Conservation (phyloP, 805 yeast species). For the Myxozyma mucilagina region DNA sequence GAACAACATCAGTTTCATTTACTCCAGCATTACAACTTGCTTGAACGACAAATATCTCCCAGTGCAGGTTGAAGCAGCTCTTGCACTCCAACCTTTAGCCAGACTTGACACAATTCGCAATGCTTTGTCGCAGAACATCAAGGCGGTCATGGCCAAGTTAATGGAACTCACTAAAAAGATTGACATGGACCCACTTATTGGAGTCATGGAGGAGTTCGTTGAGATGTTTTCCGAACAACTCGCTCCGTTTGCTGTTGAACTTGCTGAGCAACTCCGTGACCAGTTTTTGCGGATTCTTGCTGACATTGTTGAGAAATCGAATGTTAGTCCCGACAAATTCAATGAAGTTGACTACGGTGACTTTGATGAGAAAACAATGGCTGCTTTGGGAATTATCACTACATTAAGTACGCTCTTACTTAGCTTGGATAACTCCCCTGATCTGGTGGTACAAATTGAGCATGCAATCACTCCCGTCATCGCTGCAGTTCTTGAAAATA, state of each 20-base stretch:
- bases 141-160: slow-evolving; percentile 79
- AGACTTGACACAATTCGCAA: slow-evolving; percentile 64
- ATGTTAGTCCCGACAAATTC: slow-evolving; percentile 42
- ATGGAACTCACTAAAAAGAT: slow-evolving; percentile 72
- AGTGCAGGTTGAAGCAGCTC: slow-evolving; percentile 77
- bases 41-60: slow-evolving; percentile 61
- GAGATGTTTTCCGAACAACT: slow-evolving; percentile 83
- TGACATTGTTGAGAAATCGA: slow-evolving; percentile 61
- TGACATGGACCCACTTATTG: slow-evolving; percentile 83
- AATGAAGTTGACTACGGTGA: slow-evolving; percentile 52
- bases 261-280: slow-evolving; percentile 49
- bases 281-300: slow-evolving; percentile 72
- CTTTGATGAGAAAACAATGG: slow-evolving; percentile 57
- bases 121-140: slow-evolving; percentile 64
- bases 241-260: slow-evolving; percentile 84
- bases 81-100: slow-evolving; percentile 80
- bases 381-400: slow-evolving; percentile 77
- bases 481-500: slow-evolving; percentile 62
- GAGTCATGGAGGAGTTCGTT: slow-evolving; percentile 93
- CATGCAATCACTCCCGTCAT: slow-evolving; percentile 69
- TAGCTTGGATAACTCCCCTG: slow-evolving; percentile 78
- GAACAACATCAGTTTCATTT: slow-evolving; percentile 57
- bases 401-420: slow-evolving; percentile 80
- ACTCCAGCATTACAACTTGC: slow-evolving; percentile 42
- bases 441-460: slow-evolving; percentile 63